phyloP scores from a whole-genome alignment of 2,329 filamentous ascomycete genomes.

The Fusarium tanahbumbuense region DNA sequence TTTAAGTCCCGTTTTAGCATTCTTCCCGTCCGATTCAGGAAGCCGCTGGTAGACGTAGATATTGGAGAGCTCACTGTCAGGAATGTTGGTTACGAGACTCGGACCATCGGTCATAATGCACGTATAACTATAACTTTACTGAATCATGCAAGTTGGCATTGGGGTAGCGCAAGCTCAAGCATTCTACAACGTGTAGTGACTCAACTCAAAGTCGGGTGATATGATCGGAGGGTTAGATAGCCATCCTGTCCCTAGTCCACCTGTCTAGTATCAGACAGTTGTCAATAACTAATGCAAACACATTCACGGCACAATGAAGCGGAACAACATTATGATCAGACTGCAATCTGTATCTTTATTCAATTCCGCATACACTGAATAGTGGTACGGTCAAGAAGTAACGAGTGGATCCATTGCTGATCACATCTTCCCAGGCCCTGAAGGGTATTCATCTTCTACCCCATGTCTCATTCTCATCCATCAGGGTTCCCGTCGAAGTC shows the following conservation, averaged over 20 bases:
- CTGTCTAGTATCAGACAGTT: neutral
- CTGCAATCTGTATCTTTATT: conserved; percentile 20
- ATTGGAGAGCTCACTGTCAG: neutral
- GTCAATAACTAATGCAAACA: neutral
- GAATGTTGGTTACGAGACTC: neutral
- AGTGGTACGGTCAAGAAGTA: conserved; percentile 17
- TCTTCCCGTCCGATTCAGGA: conserved; percentile 42
- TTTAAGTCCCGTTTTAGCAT: conserved; percentile 50
- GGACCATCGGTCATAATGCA: neutral
- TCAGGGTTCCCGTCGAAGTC: conserved; percentile 43
- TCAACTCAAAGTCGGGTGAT: neutral
- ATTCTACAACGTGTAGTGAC: neutral
- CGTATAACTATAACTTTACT: neutral
- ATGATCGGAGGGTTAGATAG: neutral
- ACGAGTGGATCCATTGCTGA: conserved; percentile 43
- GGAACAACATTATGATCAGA: neutral
- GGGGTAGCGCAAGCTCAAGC: neutral
- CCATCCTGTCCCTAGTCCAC: neutral
- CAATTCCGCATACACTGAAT: conserved; percentile 2
- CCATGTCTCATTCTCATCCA: conserved; percentile 19
- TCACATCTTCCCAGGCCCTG: conserved; percentile 12
- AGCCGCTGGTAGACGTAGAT: neutral
- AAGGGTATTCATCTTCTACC: conserved; percentile 9
- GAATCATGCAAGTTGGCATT: too few species aligned
- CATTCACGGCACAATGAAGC: neutral